A percentile compares a stretch with the other conserved stretches of the same genome.
Conservation (phyloP, 2,329 filamentous ascomycete species). For the Gremmenia infestans region DNA sequence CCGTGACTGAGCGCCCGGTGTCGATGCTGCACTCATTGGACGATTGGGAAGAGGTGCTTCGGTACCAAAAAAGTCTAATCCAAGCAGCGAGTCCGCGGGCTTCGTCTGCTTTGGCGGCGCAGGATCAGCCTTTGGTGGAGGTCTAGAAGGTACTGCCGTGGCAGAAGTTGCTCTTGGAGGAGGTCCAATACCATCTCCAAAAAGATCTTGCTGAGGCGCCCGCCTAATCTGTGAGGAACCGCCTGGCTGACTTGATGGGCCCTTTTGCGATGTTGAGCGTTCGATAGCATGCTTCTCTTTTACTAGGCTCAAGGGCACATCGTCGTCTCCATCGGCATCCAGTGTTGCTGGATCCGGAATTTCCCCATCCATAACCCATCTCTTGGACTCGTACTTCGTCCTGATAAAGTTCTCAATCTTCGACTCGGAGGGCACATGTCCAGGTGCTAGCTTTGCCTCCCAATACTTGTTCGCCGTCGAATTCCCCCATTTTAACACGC, state of each 20-base stretch:
- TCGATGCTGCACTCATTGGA: constrained; percentile 74
- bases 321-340: constrained; percentile 80
- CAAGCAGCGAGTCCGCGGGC: constrained; percentile 78
- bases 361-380: constrained; percentile 98
- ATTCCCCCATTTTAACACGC: constrained; percentile 93
- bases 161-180: constrained; percentile 68
- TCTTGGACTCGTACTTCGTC: constrained; percentile 97
- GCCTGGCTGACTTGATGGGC: constrained; percentile 26
- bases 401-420: constrained; percentile 99
- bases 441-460: constrained; percentile 88
- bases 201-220: constrained; percentile 67
- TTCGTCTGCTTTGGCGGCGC: constrained; percentile 66
- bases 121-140: constrained; percentile 54
- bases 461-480: constrained; percentile 96
- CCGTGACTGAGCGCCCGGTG: constrained; percentile 63
- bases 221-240: constrained; percentile 29
- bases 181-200: constrained; percentile 67
- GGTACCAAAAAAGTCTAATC: constrained; percentile 85
- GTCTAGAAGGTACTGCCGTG: constrained; percentile 51
- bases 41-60: constrained; percentile 65
- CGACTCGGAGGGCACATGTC: constrained; percentile 88
- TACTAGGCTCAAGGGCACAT: constrained; percentile 60
- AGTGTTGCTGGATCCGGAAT: constrained; percentile 90
- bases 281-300: constrained; percentile 63
- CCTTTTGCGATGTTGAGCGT: constrained; percentile 36